These are phyloP conservation scores for Boletellus sp. DNA, from an alignment of 1,284 basidiomycete species.

Conservation along the genomic window DNA sequence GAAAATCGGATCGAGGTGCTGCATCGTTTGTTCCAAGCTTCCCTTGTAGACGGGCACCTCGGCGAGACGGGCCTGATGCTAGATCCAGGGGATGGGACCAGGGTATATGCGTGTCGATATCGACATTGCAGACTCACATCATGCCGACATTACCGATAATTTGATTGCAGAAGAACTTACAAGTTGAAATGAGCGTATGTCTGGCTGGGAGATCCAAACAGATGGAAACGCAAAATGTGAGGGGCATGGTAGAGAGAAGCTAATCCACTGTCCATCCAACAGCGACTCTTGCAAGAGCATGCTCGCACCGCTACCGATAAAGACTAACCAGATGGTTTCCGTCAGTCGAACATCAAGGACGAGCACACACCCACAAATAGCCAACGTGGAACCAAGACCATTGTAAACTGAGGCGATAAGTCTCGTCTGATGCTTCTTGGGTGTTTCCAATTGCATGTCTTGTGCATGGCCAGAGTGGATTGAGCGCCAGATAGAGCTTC, in stretches of 20 bases:
- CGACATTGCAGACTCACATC: constrained; percentile 36
- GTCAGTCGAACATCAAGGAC: neutral
- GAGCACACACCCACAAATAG: constrained; percentile 48
- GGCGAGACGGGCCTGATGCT: constrained; percentile 69
- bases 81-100: constrained; percentile 2
- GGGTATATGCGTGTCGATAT: neutral
- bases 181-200: constrained; percentile 23
- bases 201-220: neutral
- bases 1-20: constrained; percentile 34
- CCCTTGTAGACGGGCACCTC: constrained; percentile 45
- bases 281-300: constrained; percentile 63
- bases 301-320: constrained; percentile 53
- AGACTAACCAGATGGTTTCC: constrained; percentile 40
- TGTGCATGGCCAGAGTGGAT: constrained; percentile 19
- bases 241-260: constrained; percentile 65
- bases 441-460: constrained; percentile 50
- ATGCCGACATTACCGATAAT: constrained; percentile 56
- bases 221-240: constrained; percentile 72
- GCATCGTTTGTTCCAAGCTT: constrained; percentile 66
- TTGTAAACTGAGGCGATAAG: constrained; percentile 76
- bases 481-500: constrained; percentile 35
- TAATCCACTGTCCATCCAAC: constrained; percentile 58
- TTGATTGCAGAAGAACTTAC: constrained; percentile 67
- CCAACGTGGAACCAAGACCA: constrained; percentile 68
- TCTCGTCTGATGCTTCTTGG: constrained; percentile 43